Percentiles rank a stretch among this genome's conserved stretches.
These are phyloP conservation scores for Moesziomyces sp. DNA, from an alignment of 1,284 basidiomycete genomes.

Conservation along the genomic window DNA sequence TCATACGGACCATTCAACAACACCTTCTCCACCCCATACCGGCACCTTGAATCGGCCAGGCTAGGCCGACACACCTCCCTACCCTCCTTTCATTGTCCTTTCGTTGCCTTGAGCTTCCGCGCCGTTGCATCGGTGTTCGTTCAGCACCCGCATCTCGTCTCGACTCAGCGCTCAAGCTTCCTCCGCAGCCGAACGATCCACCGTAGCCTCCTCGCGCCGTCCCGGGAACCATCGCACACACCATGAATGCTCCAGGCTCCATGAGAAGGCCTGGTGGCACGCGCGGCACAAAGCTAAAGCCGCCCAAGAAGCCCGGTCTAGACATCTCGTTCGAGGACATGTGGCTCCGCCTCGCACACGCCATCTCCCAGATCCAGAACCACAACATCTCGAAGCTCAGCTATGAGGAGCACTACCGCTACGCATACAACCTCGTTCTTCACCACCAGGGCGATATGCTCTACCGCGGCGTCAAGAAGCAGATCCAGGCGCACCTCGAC, in stretches of 20 bases:
- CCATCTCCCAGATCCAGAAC: conserved; percentile 94
- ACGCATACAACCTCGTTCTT: conserved; percentile 64
- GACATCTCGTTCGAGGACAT: conserved; percentile 60
- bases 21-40: too few species aligned
- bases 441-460: conserved; percentile 83
- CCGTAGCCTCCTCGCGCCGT: too few species aligned
- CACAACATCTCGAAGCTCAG: conserved; percentile 92
- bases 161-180: not conserved
- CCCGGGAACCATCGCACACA: not conserved
- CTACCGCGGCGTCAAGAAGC: conserved; percentile 84
- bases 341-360: conserved; percentile 80
- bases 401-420: conserved; percentile 89
- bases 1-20: too few species aligned
- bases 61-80: too few species aligned
- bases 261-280: conserved; percentile 42
- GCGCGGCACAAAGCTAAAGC: conserved; percentile 47
- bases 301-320: conserved; percentile 58
- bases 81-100: too few species aligned
- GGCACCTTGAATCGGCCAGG: not conserved
- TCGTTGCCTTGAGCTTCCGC: too few species aligned
- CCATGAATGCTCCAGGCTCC: conserved; percentile 47
- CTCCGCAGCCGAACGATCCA: too few species aligned
- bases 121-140: too few species aligned
- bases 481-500: conserved; percentile 86
- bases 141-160: not conserved